Evolutionary conservation across 176 grass and related monocot species (phyloP).

Genomic region (Hyparrhenia diplandra): DNA sequence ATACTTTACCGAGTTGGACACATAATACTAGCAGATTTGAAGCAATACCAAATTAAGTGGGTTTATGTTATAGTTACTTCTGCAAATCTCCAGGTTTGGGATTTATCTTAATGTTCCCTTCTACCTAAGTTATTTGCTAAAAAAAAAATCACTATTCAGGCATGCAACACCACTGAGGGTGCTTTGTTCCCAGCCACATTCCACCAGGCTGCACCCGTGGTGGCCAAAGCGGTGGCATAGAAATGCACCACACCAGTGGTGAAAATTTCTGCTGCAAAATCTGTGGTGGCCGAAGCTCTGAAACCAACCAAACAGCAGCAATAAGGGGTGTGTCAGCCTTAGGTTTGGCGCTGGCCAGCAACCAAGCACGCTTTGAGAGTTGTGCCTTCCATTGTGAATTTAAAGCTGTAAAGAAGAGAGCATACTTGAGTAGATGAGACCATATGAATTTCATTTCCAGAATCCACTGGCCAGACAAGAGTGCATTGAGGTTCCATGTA

Average conservation of each 20-base stretch:
- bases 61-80: not conserved
- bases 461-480: constrained; percentile 90
- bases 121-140: not conserved
- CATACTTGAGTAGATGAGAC: constrained; percentile 96
- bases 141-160: not conserved
- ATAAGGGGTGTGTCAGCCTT: not conserved
- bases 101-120: not conserved
- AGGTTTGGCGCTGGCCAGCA: not conserved
- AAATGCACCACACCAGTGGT: not conserved
- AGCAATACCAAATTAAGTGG: not conserved
- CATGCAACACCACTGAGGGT: not conserved
- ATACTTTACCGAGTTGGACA: not conserved
- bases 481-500: constrained; percentile 91
- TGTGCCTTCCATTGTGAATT: not conserved
- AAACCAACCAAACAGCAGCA: not conserved
- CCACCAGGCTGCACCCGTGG: not conserved
- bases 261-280: not conserved
- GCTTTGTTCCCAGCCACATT: not conserved
- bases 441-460: constrained; percentile 98
- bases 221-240: too few species aligned
- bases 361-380: not conserved
- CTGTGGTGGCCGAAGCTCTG: not conserved
- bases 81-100: not conserved
- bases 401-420: constrained; percentile 19
- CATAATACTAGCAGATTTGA: not conserved